These are phyloP conservation scores for Tulasnella sp. DNA, from an alignment of 768 basidiomycete genomes.

Conservation along the genomic window DNA sequence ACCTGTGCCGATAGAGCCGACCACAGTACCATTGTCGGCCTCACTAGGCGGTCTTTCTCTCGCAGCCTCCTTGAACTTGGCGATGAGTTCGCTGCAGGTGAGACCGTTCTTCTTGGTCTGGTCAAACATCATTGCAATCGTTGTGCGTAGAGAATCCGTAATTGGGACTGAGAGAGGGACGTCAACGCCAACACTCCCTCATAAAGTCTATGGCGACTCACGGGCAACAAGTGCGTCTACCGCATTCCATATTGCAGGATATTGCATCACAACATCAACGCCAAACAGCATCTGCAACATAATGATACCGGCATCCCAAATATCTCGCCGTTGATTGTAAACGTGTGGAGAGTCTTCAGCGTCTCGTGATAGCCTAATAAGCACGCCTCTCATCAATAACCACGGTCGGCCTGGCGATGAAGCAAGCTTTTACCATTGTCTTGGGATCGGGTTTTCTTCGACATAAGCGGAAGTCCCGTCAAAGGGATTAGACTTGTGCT, in stretches of 20 bases:
- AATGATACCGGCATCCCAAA: slow-evolving; percentile 79
- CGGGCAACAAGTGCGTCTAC: slow-evolving; percentile 38
- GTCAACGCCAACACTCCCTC: neutral
- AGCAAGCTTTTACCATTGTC: slow-evolving; percentile 55
- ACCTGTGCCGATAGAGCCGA: slow-evolving; percentile 16
- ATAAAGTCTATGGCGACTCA: neutral
- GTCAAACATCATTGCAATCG: slow-evolving; percentile 38
- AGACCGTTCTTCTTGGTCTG: slow-evolving; percentile 17
- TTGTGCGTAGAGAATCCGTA: slow-evolving; percentile 18
- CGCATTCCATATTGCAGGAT: slow-evolving; percentile 42
- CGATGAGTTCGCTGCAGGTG: slow-evolving; percentile 32
- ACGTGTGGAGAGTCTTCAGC: slow-evolving; percentile 75
- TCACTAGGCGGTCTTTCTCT: slow-evolving; percentile 7
- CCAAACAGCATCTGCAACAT: slow-evolving; percentile 88
- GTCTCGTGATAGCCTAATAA: slow-evolving; percentile 70
- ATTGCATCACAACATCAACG: slow-evolving; percentile 59
- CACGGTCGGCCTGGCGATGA: slow-evolving; percentile 14
- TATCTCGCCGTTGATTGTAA: slow-evolving; percentile 78
- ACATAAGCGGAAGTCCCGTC: slow-evolving; percentile 43
- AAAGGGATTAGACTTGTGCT: slow-evolving; percentile 85
- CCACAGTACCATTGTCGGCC: slow-evolving; percentile 16
- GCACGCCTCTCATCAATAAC: neutral
- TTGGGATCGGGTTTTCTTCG: slow-evolving; percentile 45
- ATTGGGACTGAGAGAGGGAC: slow-evolving; percentile 31
- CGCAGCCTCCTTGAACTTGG: slow-evolving; percentile 26